Evolutionary conservation across 495 filamentous ascomycete species (phyloP).

Genomic region (Cairneyella variabilis): DNA sequence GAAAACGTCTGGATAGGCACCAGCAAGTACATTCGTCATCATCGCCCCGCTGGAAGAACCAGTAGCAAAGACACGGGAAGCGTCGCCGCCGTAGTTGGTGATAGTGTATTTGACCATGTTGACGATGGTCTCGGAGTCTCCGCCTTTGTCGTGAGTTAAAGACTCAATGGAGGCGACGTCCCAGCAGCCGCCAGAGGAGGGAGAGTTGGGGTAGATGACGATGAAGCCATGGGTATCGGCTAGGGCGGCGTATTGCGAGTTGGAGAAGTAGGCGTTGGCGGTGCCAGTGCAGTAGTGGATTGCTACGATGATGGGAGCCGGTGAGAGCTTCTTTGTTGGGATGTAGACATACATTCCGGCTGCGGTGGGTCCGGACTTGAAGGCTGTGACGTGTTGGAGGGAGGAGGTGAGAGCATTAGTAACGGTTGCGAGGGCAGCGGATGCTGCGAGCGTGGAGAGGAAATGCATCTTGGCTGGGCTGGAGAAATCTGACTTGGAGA

Average conservation of each 20-base stretch:
- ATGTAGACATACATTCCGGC: constrained; percentile 54
- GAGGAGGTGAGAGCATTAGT: constrained; percentile 20
- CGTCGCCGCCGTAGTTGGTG: constrained; percentile 39
- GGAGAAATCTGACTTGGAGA: too few species aligned
- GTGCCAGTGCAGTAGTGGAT: constrained; percentile 56
- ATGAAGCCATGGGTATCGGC: constrained; percentile 57
- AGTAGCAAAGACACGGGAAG: constrained; percentile 42
- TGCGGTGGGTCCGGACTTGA: constrained; percentile 40
- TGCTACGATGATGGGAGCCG: constrained; percentile 51
- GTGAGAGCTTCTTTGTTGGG: constrained; percentile 44
- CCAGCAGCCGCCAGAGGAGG: constrained; percentile 52
- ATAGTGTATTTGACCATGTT: constrained; percentile 55
- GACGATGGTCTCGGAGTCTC: constrained; percentile 55
- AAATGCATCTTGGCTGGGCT: constrained; percentile 38
- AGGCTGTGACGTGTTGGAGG: constrained; percentile 33
- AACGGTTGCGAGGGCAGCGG: constrained; percentile 29
- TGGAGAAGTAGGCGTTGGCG: too few species aligned
- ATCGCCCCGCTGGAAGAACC: constrained; percentile 47
- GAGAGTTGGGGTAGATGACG: constrained; percentile 52
- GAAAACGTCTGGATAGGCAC: constrained; percentile 39
- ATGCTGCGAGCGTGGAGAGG: constrained; percentile 27
- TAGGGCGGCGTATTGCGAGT: constrained; percentile 34
- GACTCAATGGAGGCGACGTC: constrained; percentile 53
- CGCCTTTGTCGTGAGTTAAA: constrained; percentile 52
- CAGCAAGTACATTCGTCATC: constrained; percentile 44